Percentiles rank a stretch among this genome's conserved stretches.
Evolutionary conservation across 1,284 basidiomycete species (phyloP).

Genomic region (Ustilago nuda): DNA sequence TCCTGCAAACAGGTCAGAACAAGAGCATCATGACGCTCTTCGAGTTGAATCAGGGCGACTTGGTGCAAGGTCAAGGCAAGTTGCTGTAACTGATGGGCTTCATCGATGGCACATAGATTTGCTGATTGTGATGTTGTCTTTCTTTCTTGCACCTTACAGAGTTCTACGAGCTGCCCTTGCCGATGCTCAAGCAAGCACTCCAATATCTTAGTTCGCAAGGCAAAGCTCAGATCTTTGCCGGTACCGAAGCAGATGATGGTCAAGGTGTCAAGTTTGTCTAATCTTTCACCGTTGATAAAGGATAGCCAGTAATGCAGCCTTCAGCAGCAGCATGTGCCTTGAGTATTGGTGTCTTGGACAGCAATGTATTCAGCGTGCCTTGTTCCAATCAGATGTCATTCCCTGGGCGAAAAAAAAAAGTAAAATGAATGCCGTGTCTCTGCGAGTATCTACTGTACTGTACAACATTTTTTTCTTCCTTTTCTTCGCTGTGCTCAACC

Average conservation of each 20-base stretch:
- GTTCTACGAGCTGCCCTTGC: slow-evolving; percentile 71
- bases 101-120: no score
- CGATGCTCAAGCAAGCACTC: slow-evolving; percentile 71
- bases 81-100: background rate
- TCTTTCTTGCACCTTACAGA: slow-evolving; percentile 65
- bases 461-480: background rate
- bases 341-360: no score
- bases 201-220: slow-evolving; percentile 72
- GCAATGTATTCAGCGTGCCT: no score
- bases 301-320: background rate
- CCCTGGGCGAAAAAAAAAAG: background rate
- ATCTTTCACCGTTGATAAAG: background rate
- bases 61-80: slow-evolving; percentile 65
- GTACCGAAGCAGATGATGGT: slow-evolving; percentile 69
- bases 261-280: slow-evolving; percentile 73
- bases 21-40: slow-evolving; percentile 73
- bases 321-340: background rate
- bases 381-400: background rate
- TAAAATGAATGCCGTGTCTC: background rate
- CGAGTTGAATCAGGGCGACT: slow-evolving; percentile 73
- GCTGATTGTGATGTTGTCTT: background rate
- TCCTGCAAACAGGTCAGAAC: slow-evolving; percentile 72
- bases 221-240: slow-evolving; percentile 72
- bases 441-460: background rate
- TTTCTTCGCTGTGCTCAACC: slow-evolving; percentile 12